Conservation (phyloP, 345 rosid genomes). For the Jatropha curcas region DNA sequence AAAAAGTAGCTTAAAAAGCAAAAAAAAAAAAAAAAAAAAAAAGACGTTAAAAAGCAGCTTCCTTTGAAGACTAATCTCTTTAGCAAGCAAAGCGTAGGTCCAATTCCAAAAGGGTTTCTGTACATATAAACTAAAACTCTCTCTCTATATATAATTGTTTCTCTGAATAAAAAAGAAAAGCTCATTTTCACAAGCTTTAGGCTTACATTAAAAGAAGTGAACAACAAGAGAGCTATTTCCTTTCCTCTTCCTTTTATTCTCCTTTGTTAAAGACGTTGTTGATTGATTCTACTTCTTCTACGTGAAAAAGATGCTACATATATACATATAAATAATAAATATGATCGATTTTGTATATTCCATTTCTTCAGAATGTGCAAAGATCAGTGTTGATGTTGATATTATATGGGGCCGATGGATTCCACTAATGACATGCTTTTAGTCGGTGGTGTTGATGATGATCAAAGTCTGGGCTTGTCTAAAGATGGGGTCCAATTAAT, state of each 20-base stretch:
- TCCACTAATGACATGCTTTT: constrained; percentile 47
- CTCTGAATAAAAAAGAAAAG: constrained; percentile 36
- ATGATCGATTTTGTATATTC: too few relatives aligned
- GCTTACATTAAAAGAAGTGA: constrained; percentile 58
- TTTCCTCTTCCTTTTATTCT: constrained; percentile 16
- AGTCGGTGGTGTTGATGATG: constrained; percentile 38
- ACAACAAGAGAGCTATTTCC: constrained; percentile 47
- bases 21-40: constrained; percentile 36
- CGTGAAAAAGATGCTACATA: constrained; percentile 26
- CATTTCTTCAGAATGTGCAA: too few relatives aligned
- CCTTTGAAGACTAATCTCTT: constrained; percentile 27
- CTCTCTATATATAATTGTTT: too few relatives aligned
- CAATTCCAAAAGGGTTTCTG: constrained; percentile 29
- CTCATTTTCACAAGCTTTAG: constrained; percentile 50
- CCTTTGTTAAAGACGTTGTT: constrained; percentile 30
- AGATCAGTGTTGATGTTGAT: constrained; percentile 23
- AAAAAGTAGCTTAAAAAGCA: too few relatives aligned
- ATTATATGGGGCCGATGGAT: constrained; percentile 24
- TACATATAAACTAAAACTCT: constrained; percentile 14
- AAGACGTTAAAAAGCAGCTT: constrained; percentile 43
- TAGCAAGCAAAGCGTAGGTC: constrained; percentile 8
- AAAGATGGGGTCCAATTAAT: constrained; percentile 27
- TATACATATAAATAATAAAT: too few relatives aligned
- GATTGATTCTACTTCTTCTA: constrained; percentile 28
- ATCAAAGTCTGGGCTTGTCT: constrained; percentile 26